Evolutionary conservation across 139 green algal species (phyloP), one percentile per base, ranked within the genome.

Genomic region (Pycnococcus provasolii): DNA sequence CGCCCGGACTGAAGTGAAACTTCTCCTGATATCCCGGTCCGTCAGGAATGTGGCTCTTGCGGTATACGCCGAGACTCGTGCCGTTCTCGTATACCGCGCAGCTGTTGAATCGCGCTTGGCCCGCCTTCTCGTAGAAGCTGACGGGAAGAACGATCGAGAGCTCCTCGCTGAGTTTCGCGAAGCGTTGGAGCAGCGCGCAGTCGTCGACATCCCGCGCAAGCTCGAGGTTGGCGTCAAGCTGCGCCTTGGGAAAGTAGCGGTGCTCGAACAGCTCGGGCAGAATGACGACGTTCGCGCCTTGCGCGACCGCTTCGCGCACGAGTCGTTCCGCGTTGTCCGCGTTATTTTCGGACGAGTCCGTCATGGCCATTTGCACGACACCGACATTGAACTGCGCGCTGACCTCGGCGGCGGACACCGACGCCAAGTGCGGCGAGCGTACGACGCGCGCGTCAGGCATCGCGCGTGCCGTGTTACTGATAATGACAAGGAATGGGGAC

Each of bases 1-100:
- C 72, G 4, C 74, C 74, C 11, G 74, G 74, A 11, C 11, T 71
- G 53, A 80, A 80, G 73, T 80, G 79, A 47, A 80, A 79, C 72
- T 79, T 79, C 45, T 79, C 70, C 52, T 77, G 62, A 42, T 79
- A 79, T 8, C 72, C 74, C 4, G 74, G 72, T 39, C 74, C 74
- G 53, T 80, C 73, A 7, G 74, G 74, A 3, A 80, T 80, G 60
- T 80, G 74, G 3, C 40, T 61, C 58, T 80, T 80, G 46, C 72
- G 62, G 54, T 80, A 80, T 9, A 76, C 3, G 2, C 72, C 74
- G n/a, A 75, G 58, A 41, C 64, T 40, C 2, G 50, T 60, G 39
- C 74, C 74, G 43, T 80, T 72, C 3, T 64, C 74, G 66, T 80
- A 66, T 4, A 80, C 74, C 15, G 68, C 73, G 6, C 79, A 44